Percentiles rank a stretch among this genome's conserved stretches.
These are phyloP conservation scores for Plasmodium malariae DNA, from an alignment of 169 alveolate genomes.

Conservation along the genomic window DNA sequence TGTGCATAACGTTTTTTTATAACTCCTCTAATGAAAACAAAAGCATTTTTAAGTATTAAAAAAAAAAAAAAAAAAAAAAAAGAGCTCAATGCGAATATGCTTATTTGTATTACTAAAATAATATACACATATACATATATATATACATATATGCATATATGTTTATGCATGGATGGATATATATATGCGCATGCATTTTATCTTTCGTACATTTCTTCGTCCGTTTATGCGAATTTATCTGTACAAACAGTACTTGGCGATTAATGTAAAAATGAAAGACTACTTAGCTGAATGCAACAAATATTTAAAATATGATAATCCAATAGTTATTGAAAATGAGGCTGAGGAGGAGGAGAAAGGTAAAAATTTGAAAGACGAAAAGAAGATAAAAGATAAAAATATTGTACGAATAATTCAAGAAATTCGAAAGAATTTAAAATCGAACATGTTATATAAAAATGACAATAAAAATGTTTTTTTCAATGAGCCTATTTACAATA, in stretches of 20 bases:
- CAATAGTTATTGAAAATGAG: slow-evolving; percentile 37
- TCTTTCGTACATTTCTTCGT: no score
- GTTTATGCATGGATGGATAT: no score
- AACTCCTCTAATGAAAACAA: background rate
- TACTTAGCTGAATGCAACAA: slow-evolving; percentile 17
- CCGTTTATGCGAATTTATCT: background rate
- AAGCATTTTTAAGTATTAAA: background rate
- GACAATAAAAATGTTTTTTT: slow-evolving; percentile 47
- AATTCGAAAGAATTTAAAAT: slow-evolving; percentile 54
- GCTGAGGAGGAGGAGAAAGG: slow-evolving; percentile 21
- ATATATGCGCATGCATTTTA: no score
- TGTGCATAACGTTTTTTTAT: background rate
- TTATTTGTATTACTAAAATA: no score
- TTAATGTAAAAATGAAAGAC: slow-evolving; percentile 33
- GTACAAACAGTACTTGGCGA: background rate
- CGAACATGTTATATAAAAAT: slow-evolving; percentile 46
- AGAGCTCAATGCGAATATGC: background rate
- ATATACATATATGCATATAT: no score
- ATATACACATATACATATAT: background rate
- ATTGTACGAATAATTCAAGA: slow-evolving; percentile 62
- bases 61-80: background rate
- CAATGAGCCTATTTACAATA: slow-evolving; percentile 51
- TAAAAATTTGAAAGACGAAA: slow-evolving; percentile 37
- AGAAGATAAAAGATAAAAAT: slow-evolving; percentile 37
- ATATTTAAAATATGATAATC: slow-evolving; percentile 45